These are phyloP conservation scores for Eutypella sp. DNA, from an alignment of 2,329 filamentous ascomycete genomes.

Conservation along the genomic window DNA sequence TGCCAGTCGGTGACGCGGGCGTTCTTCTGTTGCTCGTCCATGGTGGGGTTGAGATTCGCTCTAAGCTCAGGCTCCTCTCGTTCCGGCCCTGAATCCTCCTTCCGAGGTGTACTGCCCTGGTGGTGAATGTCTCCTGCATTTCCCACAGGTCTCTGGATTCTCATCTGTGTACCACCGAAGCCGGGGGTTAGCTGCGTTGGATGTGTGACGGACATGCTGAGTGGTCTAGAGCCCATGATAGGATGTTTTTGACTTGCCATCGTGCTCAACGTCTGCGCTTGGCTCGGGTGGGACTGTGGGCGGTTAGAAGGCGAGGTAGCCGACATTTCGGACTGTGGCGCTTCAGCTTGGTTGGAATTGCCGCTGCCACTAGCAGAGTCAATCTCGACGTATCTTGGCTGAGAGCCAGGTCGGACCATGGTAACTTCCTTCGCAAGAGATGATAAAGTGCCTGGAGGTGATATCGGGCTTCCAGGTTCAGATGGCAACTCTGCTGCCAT, in stretches of 20 bases:
- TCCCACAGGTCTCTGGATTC: background rate
- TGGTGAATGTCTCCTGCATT: background rate
- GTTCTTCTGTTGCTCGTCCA: slow-evolving; percentile 5
- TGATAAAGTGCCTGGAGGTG: background rate
- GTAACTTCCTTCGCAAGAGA: background rate
- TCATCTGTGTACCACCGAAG: background rate
- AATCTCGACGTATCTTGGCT: slow-evolving; percentile 13
- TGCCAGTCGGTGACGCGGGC: slow-evolving; percentile 10
- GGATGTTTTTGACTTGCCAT: too few species aligned
- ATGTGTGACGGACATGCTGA: background rate
- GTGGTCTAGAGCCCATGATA: background rate
- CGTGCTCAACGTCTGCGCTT: background rate
- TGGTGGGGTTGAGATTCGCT: slow-evolving; percentile 8
- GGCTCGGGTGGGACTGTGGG: background rate
- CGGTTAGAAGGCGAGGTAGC: background rate
- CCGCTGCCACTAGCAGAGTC: slow-evolving; percentile 10
- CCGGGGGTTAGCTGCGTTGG: background rate
- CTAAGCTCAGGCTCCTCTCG: background rate
- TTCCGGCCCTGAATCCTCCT: background rate
- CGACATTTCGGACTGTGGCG: slow-evolving; percentile 1
- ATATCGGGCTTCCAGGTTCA: background rate
- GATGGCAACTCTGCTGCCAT: background rate
- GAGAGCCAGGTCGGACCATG: slow-evolving; percentile 5
- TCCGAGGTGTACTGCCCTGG: background rate
- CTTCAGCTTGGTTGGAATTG: background rate